These are phyloP conservation scores for Cnidoscolus chayamansa DNA, from an alignment of 441 rosid genomes.

Conservation along the genomic window DNA sequence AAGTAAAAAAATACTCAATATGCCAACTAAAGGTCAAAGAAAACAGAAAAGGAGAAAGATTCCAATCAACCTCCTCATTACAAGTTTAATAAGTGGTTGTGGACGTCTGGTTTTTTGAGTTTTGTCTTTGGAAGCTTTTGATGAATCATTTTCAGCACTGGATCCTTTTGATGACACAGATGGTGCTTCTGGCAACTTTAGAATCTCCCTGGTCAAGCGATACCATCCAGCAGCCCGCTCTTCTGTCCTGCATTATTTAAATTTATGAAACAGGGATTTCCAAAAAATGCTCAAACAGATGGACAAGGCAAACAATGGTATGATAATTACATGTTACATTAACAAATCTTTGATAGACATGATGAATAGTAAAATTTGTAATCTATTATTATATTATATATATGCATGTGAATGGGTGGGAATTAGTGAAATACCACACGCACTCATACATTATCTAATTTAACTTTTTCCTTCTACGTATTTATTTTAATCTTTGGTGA, in stretches of 20 bases:
- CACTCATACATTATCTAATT: too few relatives aligned
- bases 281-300: conserved; percentile 7
- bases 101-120: conserved; percentile 92
- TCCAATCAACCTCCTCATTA: conserved; percentile 86
- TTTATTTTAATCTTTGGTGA: too few relatives aligned
- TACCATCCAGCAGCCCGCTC: conserved; percentile 99
- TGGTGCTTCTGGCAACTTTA: conserved; percentile 96
- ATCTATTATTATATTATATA: too few relatives aligned
- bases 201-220: conserved; percentile 92
- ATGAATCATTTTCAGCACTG: conserved; percentile 36
- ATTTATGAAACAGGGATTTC: conserved; percentile 9
- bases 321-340: conserved; percentile 9
- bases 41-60: conserved; percentile 13
- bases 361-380: conserved; percentile 3
- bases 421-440: too few relatives aligned
- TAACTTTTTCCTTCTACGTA: too few relatives aligned
- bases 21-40: not conserved
- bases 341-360: conserved; percentile 18
- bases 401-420: too few relatives aligned
- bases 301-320: conserved; percentile 11
- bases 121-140: conserved; percentile 73
- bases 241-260: conserved; percentile 62
- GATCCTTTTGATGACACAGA: conserved; percentile 57
- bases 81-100: conserved; percentile 94
- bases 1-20: too few relatives aligned